Base-by-base conservation (phyloP, 495 filamentous ascomycete species). In the Neurospora sublineolata region DNA sequence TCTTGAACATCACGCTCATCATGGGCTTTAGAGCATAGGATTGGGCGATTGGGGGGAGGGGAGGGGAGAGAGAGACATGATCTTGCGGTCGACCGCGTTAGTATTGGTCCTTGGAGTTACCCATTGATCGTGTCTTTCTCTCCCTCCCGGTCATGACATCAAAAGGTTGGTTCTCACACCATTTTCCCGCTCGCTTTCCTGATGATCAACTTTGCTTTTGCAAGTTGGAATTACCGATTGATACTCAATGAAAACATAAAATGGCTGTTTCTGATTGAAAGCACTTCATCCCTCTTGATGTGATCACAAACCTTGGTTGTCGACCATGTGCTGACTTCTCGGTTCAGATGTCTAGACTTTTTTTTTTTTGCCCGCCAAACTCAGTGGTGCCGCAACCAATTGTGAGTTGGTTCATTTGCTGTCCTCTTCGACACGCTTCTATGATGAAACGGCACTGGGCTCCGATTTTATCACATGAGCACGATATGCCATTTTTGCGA, bases 191-290 rank as follows among this genome's bases (percentile, higher is more conserved):
- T 39, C 60, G 44, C 71, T 67, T 75, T 70, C 71, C 89, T 94
- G 94, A 97, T 96, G 93, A 93, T 87, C 87, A 84, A 85, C 84
- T 85, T 89, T 88, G 84, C 87, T 85, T 85, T 79, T 86, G 88
- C 92, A 94, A 96, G 92, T 97, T 94, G 94, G 97, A 98, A 97
- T 98, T 98, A 98, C 94, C 94, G 94, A 91, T 94, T 89, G 92
- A 98, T 88, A 87, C 84, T 87, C 86, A 77, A 86, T 92, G 94
- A 91, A 86, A 92, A 93, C 83, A 96, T 82, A 79, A 87, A 91
- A 88, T 91, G 93, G 93, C 93, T 97, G 86, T 89, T 85, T 89
- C 94, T 97, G 94, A 97, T 87, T 83, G 52, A 64, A 64, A 64
- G 52, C 52, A 64, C 52, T 72, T 72, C 74, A 69, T 68, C 41